Base-by-base conservation (phyloP, 2,329 filamentous ascomycete genomes). In the Colletotrichum phormii region DNA sequence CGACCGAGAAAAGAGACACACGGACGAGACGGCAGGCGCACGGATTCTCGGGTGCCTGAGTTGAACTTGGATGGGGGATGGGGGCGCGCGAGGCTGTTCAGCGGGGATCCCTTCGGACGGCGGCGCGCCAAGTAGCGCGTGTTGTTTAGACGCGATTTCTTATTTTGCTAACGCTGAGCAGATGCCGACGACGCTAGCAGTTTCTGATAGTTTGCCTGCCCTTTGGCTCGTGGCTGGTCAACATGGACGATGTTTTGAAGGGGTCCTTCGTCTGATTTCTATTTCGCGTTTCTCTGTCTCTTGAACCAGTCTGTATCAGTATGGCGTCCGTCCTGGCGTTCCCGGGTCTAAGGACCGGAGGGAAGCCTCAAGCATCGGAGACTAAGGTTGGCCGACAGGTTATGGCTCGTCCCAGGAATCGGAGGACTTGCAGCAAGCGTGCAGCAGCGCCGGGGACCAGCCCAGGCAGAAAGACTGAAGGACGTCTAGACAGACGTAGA, bases 1-100 rank as follows among this genome's bases (percentile, higher is more conserved):
- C 18, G 42, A 49, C 42, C 42, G 18, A 49, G 18, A 49, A 54
- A 53, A 72, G 69, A 37, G 51, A 72, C 61, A 72, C 58, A 68
- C 29, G 53, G 60, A 51, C 60, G 18, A 51, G 18, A 12, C 46
- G 3, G 6, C 29, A 13, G n/a, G 69, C 59, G 68, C 51, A 69
- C 59, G 26, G 69, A 55, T 49, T 49, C 18, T 49, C 42, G 42
- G 42, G 42, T 49, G 42, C 42, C 42, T 49, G 42, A 49, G 15
- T 49, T 49, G 18, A 7, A 49, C 42, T 35, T 12, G 33, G 18
- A 49, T 18, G 18, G 42, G 42, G 42, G 18, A 22, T n/a, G 42
- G 18, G 18, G 42, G 42, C 18, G 24, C 29, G 26, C 15, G 29
- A 24, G 24, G 42, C 42, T 49, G 42, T 49, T 49, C 42, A 49